Percentiles rank a stretch among this genome's conserved stretches.
Evolutionary conservation across 1,284 basidiomycete species (phyloP).

Genomic region (Ganoderma sp.): DNA sequence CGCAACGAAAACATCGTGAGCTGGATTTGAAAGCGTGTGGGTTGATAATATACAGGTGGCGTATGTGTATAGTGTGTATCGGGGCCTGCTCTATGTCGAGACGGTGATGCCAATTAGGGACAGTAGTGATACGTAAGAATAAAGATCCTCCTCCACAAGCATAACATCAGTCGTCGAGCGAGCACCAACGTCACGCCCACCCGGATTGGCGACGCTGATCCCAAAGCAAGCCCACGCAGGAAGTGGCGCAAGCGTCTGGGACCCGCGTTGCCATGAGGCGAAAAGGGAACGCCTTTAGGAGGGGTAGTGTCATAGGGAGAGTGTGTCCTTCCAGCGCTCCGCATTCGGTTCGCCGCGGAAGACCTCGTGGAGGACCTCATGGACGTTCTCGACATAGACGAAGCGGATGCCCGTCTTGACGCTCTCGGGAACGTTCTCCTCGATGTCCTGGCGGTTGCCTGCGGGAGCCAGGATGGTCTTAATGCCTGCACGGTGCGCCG

Average conservation of each 20-base stretch:
- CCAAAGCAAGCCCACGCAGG: background rate
- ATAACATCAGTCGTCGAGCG: constrained; percentile 8
- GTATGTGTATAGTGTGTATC: constrained; percentile 25
- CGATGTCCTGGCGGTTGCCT: constrained; percentile 89
- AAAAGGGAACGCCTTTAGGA: background rate
- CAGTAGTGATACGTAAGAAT: constrained; percentile 21
- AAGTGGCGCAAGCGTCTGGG: background rate
- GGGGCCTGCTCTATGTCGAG: constrained; percentile 30
- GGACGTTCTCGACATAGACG: constrained; percentile 91
- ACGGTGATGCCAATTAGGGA: constrained; percentile 27
- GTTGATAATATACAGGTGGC: constrained; percentile 33
- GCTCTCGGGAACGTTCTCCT: constrained; percentile 93
- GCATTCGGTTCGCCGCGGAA: constrained; percentile 69
- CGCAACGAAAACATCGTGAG: constrained; percentile 19
- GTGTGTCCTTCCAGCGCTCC: constrained; percentile 72
- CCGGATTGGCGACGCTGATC: background rate
- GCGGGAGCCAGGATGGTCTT: constrained; percentile 88
- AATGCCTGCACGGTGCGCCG: constrained; percentile 93
- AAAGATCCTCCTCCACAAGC: constrained; percentile 7
- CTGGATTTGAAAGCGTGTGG: constrained; percentile 27
- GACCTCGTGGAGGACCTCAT: constrained; percentile 86
- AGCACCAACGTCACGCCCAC: constrained; percentile 7
- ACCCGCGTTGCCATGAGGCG: background rate
- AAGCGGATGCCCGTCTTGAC: constrained; percentile 94
- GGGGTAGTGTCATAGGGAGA: constrained; percentile 31